Evolutionary conservation across 768 basidiomycete species (phyloP), one percentile per base, ranked within the genome.

Genomic region (Mycena venus): DNA sequence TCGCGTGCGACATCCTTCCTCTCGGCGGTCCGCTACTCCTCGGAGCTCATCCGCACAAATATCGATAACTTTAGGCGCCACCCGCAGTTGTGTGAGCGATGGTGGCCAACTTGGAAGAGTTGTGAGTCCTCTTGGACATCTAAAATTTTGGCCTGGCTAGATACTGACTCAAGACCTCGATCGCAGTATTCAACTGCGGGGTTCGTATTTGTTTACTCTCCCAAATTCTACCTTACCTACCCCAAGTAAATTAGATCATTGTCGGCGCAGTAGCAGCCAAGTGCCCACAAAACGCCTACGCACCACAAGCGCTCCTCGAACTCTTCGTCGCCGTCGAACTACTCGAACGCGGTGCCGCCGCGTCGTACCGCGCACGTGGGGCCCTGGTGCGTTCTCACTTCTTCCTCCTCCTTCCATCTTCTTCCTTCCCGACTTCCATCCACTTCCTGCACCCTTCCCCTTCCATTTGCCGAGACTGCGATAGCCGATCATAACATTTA

Each of bases 91-190:
- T 68, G 40, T n/a, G 4, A 21, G 19, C 56, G 72, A 0, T 73
- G 72, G 72, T 73, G 72, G 72, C 47, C 72, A 21, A 25, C 61
- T 25, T 68, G 72, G 66, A 62, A 56, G 58, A 31, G 14, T 15
- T n/a, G 72, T 73, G 14, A 23, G 72, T 73, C n/a, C 8, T n/a
- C n/a, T n/a, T n/a, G n/a, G n/a, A n/a, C n/a, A n/a, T n/a, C n/a
- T n/a, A n/a, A n/a, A n/a, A n/a, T n/a, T n/a, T n/a, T n/a, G n/a
- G n/a, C n/a, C n/a, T n/a, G n/a, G n/a, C n/a, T n/a, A n/a, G n/a
- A n/a, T n/a, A 3, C 34, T 38, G n/a, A 51, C n/a, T 7, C 32
- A n/a, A 3, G 36, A 23, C 9, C 27, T 11, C 19, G 7, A 10
- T 21, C 14, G 11, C 42, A 68, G 66, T 68, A n/a, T 68, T 68